phyloP scores from a whole-genome alignment of 768 basidiomycete species.

The Xerocomus potaroensis region DNA sequence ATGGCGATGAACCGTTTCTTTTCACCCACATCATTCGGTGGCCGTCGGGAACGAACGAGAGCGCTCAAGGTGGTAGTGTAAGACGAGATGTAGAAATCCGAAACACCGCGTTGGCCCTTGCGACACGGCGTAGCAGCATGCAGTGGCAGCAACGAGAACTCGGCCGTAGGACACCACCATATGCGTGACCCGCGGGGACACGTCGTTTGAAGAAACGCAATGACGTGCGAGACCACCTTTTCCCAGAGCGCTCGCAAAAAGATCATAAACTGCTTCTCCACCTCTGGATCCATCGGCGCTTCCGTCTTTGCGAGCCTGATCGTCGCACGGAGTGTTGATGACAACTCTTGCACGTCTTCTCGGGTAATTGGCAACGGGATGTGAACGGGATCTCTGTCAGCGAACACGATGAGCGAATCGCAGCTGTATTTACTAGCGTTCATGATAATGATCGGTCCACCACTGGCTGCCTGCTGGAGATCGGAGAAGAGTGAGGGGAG shows the following conservation, averaged over 20 bases:
- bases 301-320: background rate
- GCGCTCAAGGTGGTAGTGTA: background rate
- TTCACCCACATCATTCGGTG: background rate
- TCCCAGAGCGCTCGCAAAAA: slow-evolving; percentile 10
- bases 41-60: background rate
- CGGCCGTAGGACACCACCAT: too few relatives aligned
- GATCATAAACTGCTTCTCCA: background rate
- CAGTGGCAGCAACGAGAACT: too few relatives aligned
- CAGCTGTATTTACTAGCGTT: background rate
- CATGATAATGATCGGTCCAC: background rate
- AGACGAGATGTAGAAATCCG: background rate
- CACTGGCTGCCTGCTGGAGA: background rate
- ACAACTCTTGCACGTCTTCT: background rate
- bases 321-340: background rate
- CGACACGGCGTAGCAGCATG: background rate
- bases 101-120: background rate
- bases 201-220: background rate
- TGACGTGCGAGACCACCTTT: slow-evolving; percentile 11
- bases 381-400: background rate
- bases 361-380: background rate
- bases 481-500: background rate
- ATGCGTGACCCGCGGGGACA: background rate
- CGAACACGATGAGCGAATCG: background rate
- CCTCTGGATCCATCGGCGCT: background rate
- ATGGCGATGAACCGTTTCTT: background rate